Evolutionary conservation across 225 moss, liverwort and hornwort genomes (phyloP), one percentile per base, ranked within the genome.

Genomic region (Physcomitrium patens): DNA sequence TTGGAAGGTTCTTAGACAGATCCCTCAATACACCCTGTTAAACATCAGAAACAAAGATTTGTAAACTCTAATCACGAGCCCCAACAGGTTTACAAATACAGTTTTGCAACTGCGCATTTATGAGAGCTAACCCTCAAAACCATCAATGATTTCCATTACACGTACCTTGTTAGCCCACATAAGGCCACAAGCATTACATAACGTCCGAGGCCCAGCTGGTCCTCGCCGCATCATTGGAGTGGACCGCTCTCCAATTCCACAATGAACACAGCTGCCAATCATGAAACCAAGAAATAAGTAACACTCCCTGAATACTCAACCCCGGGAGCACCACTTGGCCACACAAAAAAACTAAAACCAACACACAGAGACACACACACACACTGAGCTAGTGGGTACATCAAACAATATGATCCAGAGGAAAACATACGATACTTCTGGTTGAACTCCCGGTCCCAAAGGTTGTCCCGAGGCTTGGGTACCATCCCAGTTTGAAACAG

Each of bases 101-200:
- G 61, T 9, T 57, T 62, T 23, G 15, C 42, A 41, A 23, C 43
- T 53, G 73, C 42, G 41, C 10, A 12, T 47, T 24, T 41, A 42
- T 10, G n/a, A 18, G 55, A 46, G 18, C 8, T 19, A 27, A 24
- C 31, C 31, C 31, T 20, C 8, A 2, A 60, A 43, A 76, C 22
- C 6, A 20, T 8, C 7, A 13, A 55, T 23, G 9, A 27, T 13
- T 61, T 27, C 56, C 18, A 3, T 55, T 17, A 4, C 7, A 75
- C 86, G 75, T 11, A 90, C 92, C 88, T 92, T 92, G 71, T 92
- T 92, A 50, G 92, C 92, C 92, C 92, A 92, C 92, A 92, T 92
- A 54, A 92, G 72, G 19, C 92, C 92, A 79, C 92, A 92, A 31
- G 92, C 92, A 75, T 92, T 92, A 57, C 92, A 92, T 2, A 92